Base-by-base conservation (phyloP, 441 rosid genomes). In the Viola pubescens region DNA sequence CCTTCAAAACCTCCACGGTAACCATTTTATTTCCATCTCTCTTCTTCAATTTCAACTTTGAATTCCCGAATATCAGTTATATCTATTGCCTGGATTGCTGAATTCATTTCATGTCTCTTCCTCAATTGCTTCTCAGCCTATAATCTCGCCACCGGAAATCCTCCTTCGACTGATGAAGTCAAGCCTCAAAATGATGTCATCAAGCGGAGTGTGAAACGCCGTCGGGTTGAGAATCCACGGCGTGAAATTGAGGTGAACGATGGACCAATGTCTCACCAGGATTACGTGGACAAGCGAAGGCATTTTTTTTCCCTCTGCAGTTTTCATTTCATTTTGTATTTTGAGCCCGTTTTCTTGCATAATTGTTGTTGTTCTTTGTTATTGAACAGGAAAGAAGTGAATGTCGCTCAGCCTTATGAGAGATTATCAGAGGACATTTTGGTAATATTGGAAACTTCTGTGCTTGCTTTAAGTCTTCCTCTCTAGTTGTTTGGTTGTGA, bases 1-100 rank as follows among this genome's bases (percentile, higher is more conserved):
- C 54, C 86, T 86, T 59, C 83, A 75, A 66, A 86, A 86, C 63
- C 81, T 86, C 63, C 67, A 66, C 75, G 89, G 89, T 83, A 45
- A 26, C 34, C 3, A 0, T 3, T 65, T 39, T 46, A 9, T 0
- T 54, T 37, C 52, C 59, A 3, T 10, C 2, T 14, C 39, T 8
- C n/a, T n/a, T 34, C 6, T 34, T 26, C 34, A 26, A 26, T 26
- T 26, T 26, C 2, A 26, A 26, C 34, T 26, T 26, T 26, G 34
- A 26, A 26, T 26, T 26, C 34, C 34, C 34, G 34, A 26, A 26
- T 26, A 26, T 26, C 34, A 26, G 2, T 26, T 26, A 26, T 1
- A 26, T 26, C 34, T 26, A 26, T 26, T 26, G 34, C 3, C 34
- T 26, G 34, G 34, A 26, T 26, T 26, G 34, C 34, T 26, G 34